These are phyloP conservation scores for Phytophthora chlamydospora DNA, from an alignment of 352 stramenopile genomes.

Conservation along the genomic window DNA sequence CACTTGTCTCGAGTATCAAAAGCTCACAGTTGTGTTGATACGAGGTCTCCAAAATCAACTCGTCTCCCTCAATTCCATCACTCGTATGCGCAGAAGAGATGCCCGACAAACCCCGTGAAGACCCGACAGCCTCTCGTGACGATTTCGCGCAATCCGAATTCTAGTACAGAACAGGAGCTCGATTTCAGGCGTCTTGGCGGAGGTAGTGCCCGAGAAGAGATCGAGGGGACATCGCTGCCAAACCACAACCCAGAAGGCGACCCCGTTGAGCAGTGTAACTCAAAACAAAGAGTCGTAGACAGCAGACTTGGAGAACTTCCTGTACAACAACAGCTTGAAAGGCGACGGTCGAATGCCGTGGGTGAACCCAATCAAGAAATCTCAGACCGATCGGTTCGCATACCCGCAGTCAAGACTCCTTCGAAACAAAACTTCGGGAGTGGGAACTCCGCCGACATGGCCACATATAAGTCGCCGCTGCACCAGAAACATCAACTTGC, in stretches of 20 bases:
- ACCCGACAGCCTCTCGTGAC: conserved; percentile 20
- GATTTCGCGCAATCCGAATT: conserved; percentile 6
- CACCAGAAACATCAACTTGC: conserved; percentile 23
- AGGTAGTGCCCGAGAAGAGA: conserved; percentile 27
- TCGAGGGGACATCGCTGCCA: conserved; percentile 1
- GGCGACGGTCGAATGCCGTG: neutral
- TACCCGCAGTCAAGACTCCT: conserved; percentile 23
- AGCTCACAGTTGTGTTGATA: conserved; percentile 77
- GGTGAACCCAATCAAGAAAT: conserved; percentile 27
- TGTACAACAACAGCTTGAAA: neutral
- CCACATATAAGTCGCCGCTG: conserved; percentile 27
- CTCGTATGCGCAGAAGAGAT: conserved; percentile 40
- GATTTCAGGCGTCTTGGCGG: conserved; percentile 9
- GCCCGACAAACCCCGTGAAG: conserved; percentile 57
- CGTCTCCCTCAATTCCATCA: conserved; percentile 60
- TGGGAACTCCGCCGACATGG: conserved; percentile 13
- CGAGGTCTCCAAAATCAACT: conserved; percentile 61
- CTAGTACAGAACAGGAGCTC: conserved; percentile 15
- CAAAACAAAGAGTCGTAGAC: conserved; percentile 5
- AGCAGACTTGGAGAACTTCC: conserved; percentile 3
- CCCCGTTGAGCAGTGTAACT: neutral
- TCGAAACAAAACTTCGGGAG: conserved; percentile 5
- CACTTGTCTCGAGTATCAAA: conserved; percentile 76
- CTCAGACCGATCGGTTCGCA: conserved; percentile 7
- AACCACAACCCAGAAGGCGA: conserved; percentile 5